These are phyloP conservation scores for Pseudozyma pruni DNA, from an alignment of 1,284 basidiomycete species.

Conservation along the genomic window DNA sequence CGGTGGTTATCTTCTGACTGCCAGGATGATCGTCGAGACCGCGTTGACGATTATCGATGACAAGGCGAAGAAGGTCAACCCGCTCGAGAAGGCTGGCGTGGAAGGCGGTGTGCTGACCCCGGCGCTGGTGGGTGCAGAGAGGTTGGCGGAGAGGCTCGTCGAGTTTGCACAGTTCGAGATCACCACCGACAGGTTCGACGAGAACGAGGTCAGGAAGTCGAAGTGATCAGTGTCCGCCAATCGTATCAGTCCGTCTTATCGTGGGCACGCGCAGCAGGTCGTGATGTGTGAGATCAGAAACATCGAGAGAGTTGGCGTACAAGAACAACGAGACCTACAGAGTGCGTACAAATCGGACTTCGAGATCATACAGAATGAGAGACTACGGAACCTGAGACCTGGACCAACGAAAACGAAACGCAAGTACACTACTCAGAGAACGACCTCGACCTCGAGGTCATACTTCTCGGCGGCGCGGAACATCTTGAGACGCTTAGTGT, in stretches of 20 bases:
- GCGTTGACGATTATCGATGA: constrained; percentile 77
- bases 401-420: background rate
- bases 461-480: constrained; percentile 22
- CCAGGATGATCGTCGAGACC: constrained; percentile 79
- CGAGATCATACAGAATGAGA: too few species aligned
- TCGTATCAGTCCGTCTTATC: background rate
- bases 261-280: too few species aligned
- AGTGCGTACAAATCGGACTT: too few species aligned
- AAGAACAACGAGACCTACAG: too few species aligned
- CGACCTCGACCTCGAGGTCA: constrained; percentile 18
- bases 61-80: constrained; percentile 62
- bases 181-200: constrained; percentile 42
- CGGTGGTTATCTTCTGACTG: constrained; percentile 79
- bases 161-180: constrained; percentile 73
- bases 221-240: constrained; percentile 10
- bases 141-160: constrained; percentile 76
- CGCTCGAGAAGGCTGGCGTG: constrained; percentile 70
- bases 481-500: constrained; percentile 30
- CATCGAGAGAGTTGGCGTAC: too few species aligned
- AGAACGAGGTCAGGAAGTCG: constrained; percentile 8
- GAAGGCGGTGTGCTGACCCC: constrained; percentile 82
- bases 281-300: too few species aligned
- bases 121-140: constrained; percentile 79
- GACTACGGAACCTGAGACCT: background rate
- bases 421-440: constrained; percentile 32